Evolutionary conservation across 805 yeast species (phyloP).

Genomic region (Metschnikowia borealis): DNA sequence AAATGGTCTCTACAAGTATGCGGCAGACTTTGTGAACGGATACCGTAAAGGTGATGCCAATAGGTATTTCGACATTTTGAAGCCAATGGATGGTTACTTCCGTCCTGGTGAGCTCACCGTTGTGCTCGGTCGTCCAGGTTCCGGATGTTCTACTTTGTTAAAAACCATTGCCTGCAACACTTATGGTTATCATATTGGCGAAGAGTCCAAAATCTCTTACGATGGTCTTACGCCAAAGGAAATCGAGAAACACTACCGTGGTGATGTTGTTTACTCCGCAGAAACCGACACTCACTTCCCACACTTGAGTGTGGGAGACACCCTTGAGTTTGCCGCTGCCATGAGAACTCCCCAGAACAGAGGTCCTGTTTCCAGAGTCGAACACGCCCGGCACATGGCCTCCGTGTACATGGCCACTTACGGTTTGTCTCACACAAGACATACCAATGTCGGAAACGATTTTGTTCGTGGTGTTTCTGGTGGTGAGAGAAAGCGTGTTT

Average conservation of each 20-base stretch:
- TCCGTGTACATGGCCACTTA: slow-evolving; percentile 42
- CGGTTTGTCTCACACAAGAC: slow-evolving; percentile 52
- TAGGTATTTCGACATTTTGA: slow-evolving; percentile 47
- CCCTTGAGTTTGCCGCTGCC: slow-evolving; percentile 58
- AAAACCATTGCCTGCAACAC: slow-evolving; percentile 63
- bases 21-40: slow-evolving; percentile 19
- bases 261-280: slow-evolving; percentile 68
- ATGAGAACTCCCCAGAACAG: slow-evolving; percentile 61
- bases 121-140: slow-evolving; percentile 77
- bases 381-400: slow-evolving; percentile 43
- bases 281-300: slow-evolving; percentile 69
- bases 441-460: slow-evolving; percentile 62
- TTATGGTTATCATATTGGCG: slow-evolving; percentile 51
- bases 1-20: slow-evolving; percentile 27
- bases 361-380: slow-evolving; percentile 54
- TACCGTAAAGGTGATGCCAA: slow-evolving; percentile 13
- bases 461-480: slow-evolving; percentile 68
- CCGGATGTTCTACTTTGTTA: slow-evolving; percentile 70
- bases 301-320: slow-evolving; percentile 61
- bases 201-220: slow-evolving; percentile 45
- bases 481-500: slow-evolving; percentile 70
- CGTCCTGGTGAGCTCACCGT: slow-evolving; percentile 64
- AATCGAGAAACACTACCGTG: slow-evolving; percentile 51
- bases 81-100: slow-evolving; percentile 62
- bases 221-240: slow-evolving; percentile 53